Conservation (phyloP, 352 stramenopile species). For the Phytophthora agathidicida region DNA sequence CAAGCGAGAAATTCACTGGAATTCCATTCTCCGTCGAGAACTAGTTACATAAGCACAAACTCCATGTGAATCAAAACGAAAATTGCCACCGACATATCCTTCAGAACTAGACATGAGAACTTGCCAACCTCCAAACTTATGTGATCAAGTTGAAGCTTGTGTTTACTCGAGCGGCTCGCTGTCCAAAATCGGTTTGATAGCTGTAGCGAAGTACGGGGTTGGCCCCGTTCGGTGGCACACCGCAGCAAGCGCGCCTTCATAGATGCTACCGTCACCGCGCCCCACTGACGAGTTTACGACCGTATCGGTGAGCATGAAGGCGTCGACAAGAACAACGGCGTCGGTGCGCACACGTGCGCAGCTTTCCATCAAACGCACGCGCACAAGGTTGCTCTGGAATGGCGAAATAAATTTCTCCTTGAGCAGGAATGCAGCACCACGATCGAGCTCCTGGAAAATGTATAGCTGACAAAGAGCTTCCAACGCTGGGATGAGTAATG, state of each 20-base stretch:
- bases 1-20: constrained; percentile 37
- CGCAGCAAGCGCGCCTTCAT: constrained; percentile 62
- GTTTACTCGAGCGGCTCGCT: constrained; percentile 44
- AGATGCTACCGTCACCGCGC: constrained; percentile 69
- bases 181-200: constrained; percentile 74
- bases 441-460: constrained; percentile 76
- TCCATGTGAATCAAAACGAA: not conserved
- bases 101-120: too few species aligned
- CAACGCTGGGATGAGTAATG: constrained; percentile 55
- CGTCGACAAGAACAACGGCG: constrained; percentile 72
- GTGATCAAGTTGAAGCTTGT: not conserved
- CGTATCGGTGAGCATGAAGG: constrained; percentile 76
- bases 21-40: constrained; percentile 33
- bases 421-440: constrained; percentile 58
- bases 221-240: constrained; percentile 42
- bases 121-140: not conserved
- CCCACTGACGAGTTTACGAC: constrained; percentile 79
- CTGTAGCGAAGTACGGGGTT: constrained; percentile 57
- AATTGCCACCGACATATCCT: too few species aligned
- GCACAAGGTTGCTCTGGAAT: constrained; percentile 58
- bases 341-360: constrained; percentile 60
- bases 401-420: constrained; percentile 64
- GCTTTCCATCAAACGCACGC: constrained; percentile 38
- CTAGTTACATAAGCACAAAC: constrained; percentile 5
- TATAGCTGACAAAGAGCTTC: constrained; percentile 76